Base-by-base conservation (phyloP, 805 yeast genomes). In the Tetrapisispora taiwanensis region DNA sequence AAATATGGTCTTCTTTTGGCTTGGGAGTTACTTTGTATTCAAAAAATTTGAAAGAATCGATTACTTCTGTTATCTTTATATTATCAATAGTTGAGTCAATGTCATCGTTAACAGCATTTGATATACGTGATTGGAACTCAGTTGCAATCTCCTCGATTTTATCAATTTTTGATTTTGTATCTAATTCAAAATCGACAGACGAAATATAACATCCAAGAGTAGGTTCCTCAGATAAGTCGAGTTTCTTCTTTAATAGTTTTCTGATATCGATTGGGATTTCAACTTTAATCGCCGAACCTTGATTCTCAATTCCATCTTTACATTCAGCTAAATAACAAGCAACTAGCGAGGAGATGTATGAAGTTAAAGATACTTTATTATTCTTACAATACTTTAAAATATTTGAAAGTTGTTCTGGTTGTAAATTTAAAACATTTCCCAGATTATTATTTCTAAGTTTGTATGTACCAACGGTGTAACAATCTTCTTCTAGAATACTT, bases 181-280 rank as follows among this genome's bases (percentile, higher is more conserved):
- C 41, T 8, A 44, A 30, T 12, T 30, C 31, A 14, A 50, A 31
- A 13, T 48, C 53, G 12, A 46, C 33, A 12, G 50, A 46, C 3
- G 53, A 55, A 5, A 60, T 50, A 30, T 52, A 58, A 41, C 57
- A 53, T 17, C 65, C 65, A 39, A 59, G 36, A 27, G 47, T 45
- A 7, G 44, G 12, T 13, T 47, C 39, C 17, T 40, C 19, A 7
- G 48, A 47, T 2, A 43, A 17, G 10, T 41, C 28, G 15, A 53
- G 26, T 3, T 33, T 17, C 18, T 46, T 37, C 22, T 47, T 43
- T 34, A 56, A 48, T 4, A 44, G 41, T 4, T 13, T 17, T 43
- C 64, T 51, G 0, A 62, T 50, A 45, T 58, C 55, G 47, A 59
- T 50, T 14, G 64, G 64, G 4, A 59, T 43, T 27, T 35, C 40